Base-by-base conservation (phyloP, 1,139 yeast species). In the Zygosaccharomyces pseudobailii region DNA sequence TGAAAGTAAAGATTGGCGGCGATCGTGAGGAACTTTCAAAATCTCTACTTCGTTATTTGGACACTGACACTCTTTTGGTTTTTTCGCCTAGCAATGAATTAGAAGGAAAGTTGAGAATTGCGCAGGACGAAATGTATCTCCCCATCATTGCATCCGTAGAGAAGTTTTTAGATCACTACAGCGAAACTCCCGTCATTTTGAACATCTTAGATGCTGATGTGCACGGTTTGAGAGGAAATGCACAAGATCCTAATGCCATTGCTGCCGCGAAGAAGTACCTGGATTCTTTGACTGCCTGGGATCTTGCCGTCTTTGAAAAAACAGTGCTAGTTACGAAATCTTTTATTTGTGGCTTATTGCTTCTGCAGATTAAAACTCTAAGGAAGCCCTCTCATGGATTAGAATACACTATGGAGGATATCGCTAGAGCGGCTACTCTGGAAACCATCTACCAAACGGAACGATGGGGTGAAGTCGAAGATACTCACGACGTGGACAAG, bases 401-500 rank as follows among this genome's bases (percentile, higher is more conserved):
- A 23, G 39, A 53, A 19, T 52, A 66, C 43, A 54, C 82, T 1
- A 69, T 88, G 17, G 90, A 84, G 46, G 88, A 88, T 52, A 75
- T 90, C 30, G 83, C 92, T 1, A 80, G 80, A 61, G 76, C 87
- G 52, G 92, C 90, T 8, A 82, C 85, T 48, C 72, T 92, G 59
- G 98, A 92, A 64, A 84, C 84, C 5, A 82, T 84, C 42, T 79
- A 79, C 67, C 98, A 92, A 68, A 87, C 95, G 24, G 81, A 79
- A 35, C 78, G 82, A 61, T 92, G 98, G 98, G 98, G 98, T 35
- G 97, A 92, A 67, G 97, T 92, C 22, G 98, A 92, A 70, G 98
- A 92, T 62, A 89, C 97, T 4, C 98, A 92, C 63, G 98, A 92
- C 66, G 97, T 92, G 17, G 95, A 88, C 61, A 84, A 84, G 66